Evolutionary conservation across 768 basidiomycete species (phyloP), one percentile per base, ranked within the genome.

Genomic region (Clavaria fumosa): DNA sequence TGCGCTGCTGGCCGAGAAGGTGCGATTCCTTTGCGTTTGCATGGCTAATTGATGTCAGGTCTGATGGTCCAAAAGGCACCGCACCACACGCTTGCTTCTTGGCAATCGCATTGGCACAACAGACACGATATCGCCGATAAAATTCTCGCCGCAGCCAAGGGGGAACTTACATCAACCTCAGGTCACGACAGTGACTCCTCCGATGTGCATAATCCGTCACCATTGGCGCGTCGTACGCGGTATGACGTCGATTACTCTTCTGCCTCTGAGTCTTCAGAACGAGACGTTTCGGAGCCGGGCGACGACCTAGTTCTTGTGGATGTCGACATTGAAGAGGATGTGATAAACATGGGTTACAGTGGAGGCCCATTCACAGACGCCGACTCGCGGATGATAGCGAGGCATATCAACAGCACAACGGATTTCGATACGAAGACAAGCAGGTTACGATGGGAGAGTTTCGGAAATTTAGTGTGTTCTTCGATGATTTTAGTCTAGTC

Each of bases 61-160:
- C 46, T 37, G 36, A 26, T 15, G 28, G 34, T 50, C 14, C 40
- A 42, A 19, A 43, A 80, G 78, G 73, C 64, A n/a, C 74, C 77
- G 23, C 75, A 79, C 53, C 78, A 81, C 47, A 67, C 56, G 26
- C 47, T 58, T n/a, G 55, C 54, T 22, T 80, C 77, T 1, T 81
- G 78, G 78, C 57, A 59, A 17, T 68, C 72, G n/a, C 69, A 75
- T 47, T 81, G 78, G 78, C 67, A 65, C 4, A 64, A 64, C 37
- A 63, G 71, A 38, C 72, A 78, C 40, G 75, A 78, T 45, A 50
- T 78, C 19, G 74, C 75, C 1, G 78, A 78, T 47, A 74, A 76
- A 47, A 75, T 77, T 19, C 48, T 76, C 32, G 70, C 66, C 14
- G 58, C 60, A 4, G 62, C 61, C 15, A 50, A 54, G 32, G 57